A percentile compares a stretch with the other conserved stretches of the same genome.
phyloP scores from a whole-genome alignment of 1,139 yeast species.

The Candida sanyaensis region DNA sequence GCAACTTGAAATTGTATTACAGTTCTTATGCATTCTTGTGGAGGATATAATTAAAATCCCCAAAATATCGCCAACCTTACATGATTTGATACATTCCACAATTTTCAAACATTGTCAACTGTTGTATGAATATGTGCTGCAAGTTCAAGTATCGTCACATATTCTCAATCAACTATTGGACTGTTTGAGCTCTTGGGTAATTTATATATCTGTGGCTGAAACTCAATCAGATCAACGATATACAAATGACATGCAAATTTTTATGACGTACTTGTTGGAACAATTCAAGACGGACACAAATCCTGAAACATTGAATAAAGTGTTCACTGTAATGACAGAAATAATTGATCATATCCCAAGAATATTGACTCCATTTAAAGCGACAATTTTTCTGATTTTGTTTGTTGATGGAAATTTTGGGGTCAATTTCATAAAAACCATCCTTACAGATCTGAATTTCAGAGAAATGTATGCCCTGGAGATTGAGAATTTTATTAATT shows the following conservation, averaged over 20 bases:
- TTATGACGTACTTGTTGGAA: constrained; percentile 20
- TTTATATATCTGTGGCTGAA: constrained; percentile 36
- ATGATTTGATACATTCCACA: constrained; percentile 14
- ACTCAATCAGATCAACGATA: constrained; percentile 37
- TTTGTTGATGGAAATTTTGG: constrained; percentile 47
- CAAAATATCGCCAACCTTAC: constrained; percentile 18
- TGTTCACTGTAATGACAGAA: constrained; percentile 44
- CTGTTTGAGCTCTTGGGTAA: constrained; percentile 36
- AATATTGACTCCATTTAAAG: constrained; percentile 32
- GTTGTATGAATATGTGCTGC: constrained; percentile 10
- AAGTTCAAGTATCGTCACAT: constrained; percentile 2
- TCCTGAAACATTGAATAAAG: constrained; percentile 25
- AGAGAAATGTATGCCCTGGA: constrained; percentile 42
- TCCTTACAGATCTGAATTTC: constrained; percentile 22
- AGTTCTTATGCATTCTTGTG: constrained; percentile 51
- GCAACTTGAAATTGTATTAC: constrained; percentile 16
- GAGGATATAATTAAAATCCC: constrained; percentile 53
- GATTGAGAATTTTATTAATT: constrained; percentile 48
- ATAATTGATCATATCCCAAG: constrained; percentile 48
- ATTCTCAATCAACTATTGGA: constrained; percentile 24
- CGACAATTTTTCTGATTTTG: constrained; percentile 24
- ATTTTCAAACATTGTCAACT: constrained; percentile 10
- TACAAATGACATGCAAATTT: constrained; percentile 18
- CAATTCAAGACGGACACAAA: constrained; percentile 19
- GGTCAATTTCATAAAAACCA: constrained; percentile 24